Percentiles rank a stretch among this genome's conserved stretches.
phyloP scores from a whole-genome alignment of 208 protist genomes.

The Trypanosoma platydactyli region DNA sequence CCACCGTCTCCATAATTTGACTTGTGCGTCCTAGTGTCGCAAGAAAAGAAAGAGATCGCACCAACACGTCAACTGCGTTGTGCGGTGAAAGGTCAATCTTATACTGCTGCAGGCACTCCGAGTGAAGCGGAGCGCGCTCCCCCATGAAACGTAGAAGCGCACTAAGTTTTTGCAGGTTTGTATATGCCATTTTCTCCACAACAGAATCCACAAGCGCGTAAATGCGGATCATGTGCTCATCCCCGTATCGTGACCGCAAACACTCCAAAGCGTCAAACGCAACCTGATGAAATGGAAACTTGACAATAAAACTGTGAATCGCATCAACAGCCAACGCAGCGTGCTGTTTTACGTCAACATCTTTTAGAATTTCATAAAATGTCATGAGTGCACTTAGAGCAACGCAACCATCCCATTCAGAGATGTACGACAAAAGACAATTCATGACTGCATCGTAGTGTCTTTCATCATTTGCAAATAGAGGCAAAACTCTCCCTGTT shows the following conservation, averaged over 20 bases:
- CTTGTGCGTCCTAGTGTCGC: constrained; percentile 68
- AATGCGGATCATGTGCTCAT: constrained; percentile 41
- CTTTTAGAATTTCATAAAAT: constrained; percentile 17
- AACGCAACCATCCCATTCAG: constrained; percentile 22
- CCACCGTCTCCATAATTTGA: constrained; percentile 65
- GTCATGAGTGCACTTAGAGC: constrained; percentile 21
- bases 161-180: constrained; percentile 77
- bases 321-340: constrained; percentile 6
- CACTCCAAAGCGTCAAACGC: constrained; percentile 61
- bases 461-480: constrained; percentile 35
- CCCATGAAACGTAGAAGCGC: constrained; percentile 68
- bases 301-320: constrained; percentile 24
- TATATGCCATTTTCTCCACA: constrained; percentile 44
- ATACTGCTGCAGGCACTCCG: constrained; percentile 40
- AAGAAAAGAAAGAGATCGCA: constrained; percentile 70
- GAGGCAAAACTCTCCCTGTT: constrained; percentile 34
- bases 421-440: constrained; percentile 43
- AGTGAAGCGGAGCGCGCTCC: constrained; percentile 32
- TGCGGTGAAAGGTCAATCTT: constrained; percentile 47
- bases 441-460: constrained; percentile 28
- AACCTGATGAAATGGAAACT: constrained; percentile 22
- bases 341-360: constrained; percentile 18
- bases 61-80: constrained; percentile 43
- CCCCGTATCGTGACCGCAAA: constrained; percentile 56
- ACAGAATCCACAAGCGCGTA: constrained; percentile 65